Base-by-base conservation (phyloP, 2,329 filamentous ascomycete genomes). In the Diaporthe eres region DNA sequence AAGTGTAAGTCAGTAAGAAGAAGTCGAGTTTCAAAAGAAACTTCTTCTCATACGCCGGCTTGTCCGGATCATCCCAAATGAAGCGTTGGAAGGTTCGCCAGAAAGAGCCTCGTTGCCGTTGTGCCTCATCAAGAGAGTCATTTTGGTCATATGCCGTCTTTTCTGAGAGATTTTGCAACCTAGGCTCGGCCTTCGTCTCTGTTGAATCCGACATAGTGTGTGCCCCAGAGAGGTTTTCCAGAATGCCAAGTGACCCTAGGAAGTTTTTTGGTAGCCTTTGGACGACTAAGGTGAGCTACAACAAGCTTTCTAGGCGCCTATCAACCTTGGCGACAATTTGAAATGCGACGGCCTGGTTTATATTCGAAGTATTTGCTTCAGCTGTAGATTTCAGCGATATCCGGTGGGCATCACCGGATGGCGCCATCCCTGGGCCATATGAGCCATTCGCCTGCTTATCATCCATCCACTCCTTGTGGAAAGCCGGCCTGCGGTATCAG, bases 1-100 rank as follows among this genome's bases (percentile, higher is more conserved):
- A 77, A 12, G 75, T 77, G 5, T 77, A 77, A 17, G 37, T 75
- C 3, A 75, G 51, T 7, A 77, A 25, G 13, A 70, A 75, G 2
- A 75, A 55, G 34, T 80, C 49, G 78, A 81, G 44, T 42, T 76
- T 77, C 10, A 75, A 61, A 4, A 78, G 72, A 22, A 78, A 77
- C 55, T 77, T 76, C 22, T 77, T 78, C 67, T 77, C 77, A 9
- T 72, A 55, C 13, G 60, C 58, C 0, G 80, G 68, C 60, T 82
- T 81, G 47, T 81, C 78, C 13, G 81, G 81, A 55, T 82, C 81
- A 25, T 82, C 81, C 81, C 81, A 82, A n/a, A 82, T 72, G 34
- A 80, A 81, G 42, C 80, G 61, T 68, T 80, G 79, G 1, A 80
- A 51, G 0, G 22, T 79, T 28, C 79, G 76, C 70, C 76, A 75